Evolutionary conservation across 768 basidiomycete species (phyloP).

Genomic region (Trametes punicea): DNA sequence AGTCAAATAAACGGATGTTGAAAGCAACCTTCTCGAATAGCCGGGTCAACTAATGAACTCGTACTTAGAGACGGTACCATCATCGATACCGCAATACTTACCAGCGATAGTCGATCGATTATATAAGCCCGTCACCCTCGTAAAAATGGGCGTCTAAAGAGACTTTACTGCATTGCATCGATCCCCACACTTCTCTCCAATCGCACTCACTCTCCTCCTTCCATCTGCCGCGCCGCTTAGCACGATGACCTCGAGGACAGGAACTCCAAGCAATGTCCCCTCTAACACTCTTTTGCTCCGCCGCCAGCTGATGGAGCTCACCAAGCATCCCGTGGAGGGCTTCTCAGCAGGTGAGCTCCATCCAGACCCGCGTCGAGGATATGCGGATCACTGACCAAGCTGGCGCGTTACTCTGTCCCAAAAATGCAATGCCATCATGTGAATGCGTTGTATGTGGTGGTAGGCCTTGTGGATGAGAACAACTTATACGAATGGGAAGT

Average conservation of each 20-base stretch:
- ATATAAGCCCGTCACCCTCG: too few species aligned
- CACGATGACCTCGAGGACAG: constrained; percentile 26
- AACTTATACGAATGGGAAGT: constrained; percentile 98
- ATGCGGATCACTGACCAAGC: constrained; percentile 18
- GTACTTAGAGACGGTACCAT: too few species aligned
- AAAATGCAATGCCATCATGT: not conserved
- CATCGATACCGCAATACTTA: too few species aligned
- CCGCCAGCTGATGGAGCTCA: constrained; percentile 79
- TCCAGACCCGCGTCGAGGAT: not conserved
- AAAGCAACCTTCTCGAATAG: too few species aligned
- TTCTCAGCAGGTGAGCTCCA: constrained; percentile 80
- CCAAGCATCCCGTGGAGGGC: constrained; percentile 91
- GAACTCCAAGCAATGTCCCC: constrained; percentile 19
- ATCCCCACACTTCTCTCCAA: constrained; percentile 13
- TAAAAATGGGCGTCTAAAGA: constrained; percentile 14
- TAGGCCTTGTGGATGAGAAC: constrained; percentile 90
- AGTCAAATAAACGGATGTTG: too few species aligned
- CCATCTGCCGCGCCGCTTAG: not conserved
- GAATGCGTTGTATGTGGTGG: constrained; percentile 22
- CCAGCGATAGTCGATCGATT: not conserved
- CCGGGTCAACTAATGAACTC: too few species aligned
- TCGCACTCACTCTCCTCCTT: not conserved
- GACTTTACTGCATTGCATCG: constrained; percentile 8
- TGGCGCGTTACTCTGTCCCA: constrained; percentile 24
- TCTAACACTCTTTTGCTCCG: constrained; percentile 62